Evolutionary conservation across 1,139 yeast species (phyloP), one percentile per base, ranked within the genome.

Genomic region (Debaryomyces psychrophilus): DNA sequence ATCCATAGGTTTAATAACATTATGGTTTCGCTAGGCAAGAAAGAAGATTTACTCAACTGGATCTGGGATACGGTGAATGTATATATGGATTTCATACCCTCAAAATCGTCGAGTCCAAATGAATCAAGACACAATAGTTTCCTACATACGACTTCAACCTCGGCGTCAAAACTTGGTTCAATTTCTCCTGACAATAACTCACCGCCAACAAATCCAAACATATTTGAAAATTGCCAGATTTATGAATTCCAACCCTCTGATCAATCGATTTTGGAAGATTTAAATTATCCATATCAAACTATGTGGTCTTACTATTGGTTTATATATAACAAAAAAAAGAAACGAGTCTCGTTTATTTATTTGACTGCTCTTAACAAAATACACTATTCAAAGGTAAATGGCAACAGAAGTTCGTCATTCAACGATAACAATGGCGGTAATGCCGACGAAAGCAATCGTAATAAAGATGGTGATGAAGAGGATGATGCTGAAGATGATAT

Each of bases 271-370:
- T 85, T 87, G 53, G 88, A 83, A 71, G 83, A 73, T 64, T 64
- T 73, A 52, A 81, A 63, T 49, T 85, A 82, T 57, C 88, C 85
- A 31, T 85, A 87, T 33, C 92, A 88, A 43, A 81, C 86, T 1
- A 73, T 87, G 68, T 93, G 99, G 99, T 86, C 93, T 34, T 77
- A 85, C 61, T 89, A 89, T 76, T 93, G 96, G 87, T 93, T 93
- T 64, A 83, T 93, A 44, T 90, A 88, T 68, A 93, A 90, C 68
- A 90, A 89, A 66, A 87, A 89, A 60, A 82, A 87, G 67, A 93
- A 92, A 69, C 79, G 98, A 52, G 98, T 93, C 3, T 90, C 96
- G 1, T 93, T 87, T 61, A 65, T 93, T 26, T 88, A 90, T 58
- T 61, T 76, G 47, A 71, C 71, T 4, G 80, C 78, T 1, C 68